Evolutionary conservation across 2,329 filamentous ascomycete genomes (phyloP), one percentile per base, ranked within the genome.

Genomic region (Aureobasidium sp.): DNA sequence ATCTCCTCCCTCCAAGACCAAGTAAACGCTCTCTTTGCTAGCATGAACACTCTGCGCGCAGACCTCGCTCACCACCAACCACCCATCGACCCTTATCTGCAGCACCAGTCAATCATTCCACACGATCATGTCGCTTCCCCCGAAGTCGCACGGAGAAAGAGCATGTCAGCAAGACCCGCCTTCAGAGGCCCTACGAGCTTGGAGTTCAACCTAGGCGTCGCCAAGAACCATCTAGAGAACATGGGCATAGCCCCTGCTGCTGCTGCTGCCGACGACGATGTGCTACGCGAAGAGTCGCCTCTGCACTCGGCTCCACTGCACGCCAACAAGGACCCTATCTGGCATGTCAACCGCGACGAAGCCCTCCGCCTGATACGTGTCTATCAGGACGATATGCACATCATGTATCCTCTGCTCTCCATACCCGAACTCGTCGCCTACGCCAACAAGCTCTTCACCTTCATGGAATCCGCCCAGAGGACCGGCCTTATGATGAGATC

Each of bases 351-450:
- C 58, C 86, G 87, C 67, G 84, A 91, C 37, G 91, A 96, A 69
- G 89, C 94, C 67, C 73, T 93, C 21, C 84, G 90, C 1, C 75
- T 96, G 15, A 90, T 89, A 65, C 80, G 83, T 15, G 78, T 95
- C 0, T 93, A 94, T 69, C 89, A 95, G 65, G 91, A 96, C 67
- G 92, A 96, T 70, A 86, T 95, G 67, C 90, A 90, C 45, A 83
- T 93, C 67, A 95, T 96, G 90, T 96, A 95, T 71, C 93, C 93
- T 0, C 83, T 96, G 4, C 73, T 95, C 49, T 83, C 89, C 65
- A 87, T 95, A 37, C 83, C 88, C 43, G 80, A 80, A 43, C 77
- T 95, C 40, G 84, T 89, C 38, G 77, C 78, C 6, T 88, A 95
- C 70, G 85, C 86, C 7, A 85, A 82, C 63, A 79, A 81, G 62